Conservation (phyloP, 2,329 filamentous ascomycete species). For the Monosporascus cannonballus region DNA sequence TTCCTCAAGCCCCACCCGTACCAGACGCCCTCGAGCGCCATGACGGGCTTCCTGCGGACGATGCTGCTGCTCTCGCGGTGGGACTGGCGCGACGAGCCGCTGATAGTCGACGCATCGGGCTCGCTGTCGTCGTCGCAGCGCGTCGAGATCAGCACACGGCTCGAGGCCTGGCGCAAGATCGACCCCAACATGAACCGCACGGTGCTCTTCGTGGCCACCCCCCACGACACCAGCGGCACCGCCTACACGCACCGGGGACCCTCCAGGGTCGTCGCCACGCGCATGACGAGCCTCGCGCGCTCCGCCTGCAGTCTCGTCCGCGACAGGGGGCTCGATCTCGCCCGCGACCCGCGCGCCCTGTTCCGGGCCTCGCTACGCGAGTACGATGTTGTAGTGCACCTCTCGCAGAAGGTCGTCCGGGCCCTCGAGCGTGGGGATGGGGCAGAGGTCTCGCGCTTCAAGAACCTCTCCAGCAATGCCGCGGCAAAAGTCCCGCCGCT, state of each 20-base stretch:
- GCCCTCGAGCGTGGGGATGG: slow-evolving; percentile 30
- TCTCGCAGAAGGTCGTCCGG: slow-evolving; percentile 51
- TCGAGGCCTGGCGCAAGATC: slow-evolving; percentile 79
- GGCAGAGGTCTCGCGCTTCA: slow-evolving; percentile 53
- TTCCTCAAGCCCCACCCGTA: slow-evolving; percentile 83
- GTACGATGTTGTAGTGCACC: slow-evolving; percentile 79
- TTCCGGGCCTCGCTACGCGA: slow-evolving; percentile 70
- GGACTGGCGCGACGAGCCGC: slow-evolving; percentile 83
- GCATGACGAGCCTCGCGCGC: slow-evolving; percentile 76
- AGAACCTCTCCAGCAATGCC: slow-evolving; percentile 65
- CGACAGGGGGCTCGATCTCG: slow-evolving; percentile 44
- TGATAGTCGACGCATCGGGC: slow-evolving; percentile 70
- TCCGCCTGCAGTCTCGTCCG: slow-evolving; percentile 62
- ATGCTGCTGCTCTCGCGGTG: slow-evolving; percentile 76
- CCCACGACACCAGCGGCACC: slow-evolving; percentile 69
- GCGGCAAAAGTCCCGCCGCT: slow-evolving; percentile 36
- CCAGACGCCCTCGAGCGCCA: slow-evolving; percentile 67
- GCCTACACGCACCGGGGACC: slow-evolving; percentile 71
- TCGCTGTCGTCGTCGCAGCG: slow-evolving; percentile 58
- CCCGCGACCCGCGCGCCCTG: slow-evolving; percentile 51
- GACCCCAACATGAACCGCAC: slow-evolving; percentile 84
- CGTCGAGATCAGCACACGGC: slow-evolving; percentile 59
- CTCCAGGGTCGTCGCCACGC: slow-evolving; percentile 73
- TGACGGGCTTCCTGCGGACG: slow-evolving; percentile 75
- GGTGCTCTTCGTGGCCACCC: slow-evolving; percentile 75